A percentile compares a stretch with the other conserved stretches of the same genome.
Conservation (phyloP, 1,284 basidiomycete genomes). For the Peniophora sp. region DNA sequence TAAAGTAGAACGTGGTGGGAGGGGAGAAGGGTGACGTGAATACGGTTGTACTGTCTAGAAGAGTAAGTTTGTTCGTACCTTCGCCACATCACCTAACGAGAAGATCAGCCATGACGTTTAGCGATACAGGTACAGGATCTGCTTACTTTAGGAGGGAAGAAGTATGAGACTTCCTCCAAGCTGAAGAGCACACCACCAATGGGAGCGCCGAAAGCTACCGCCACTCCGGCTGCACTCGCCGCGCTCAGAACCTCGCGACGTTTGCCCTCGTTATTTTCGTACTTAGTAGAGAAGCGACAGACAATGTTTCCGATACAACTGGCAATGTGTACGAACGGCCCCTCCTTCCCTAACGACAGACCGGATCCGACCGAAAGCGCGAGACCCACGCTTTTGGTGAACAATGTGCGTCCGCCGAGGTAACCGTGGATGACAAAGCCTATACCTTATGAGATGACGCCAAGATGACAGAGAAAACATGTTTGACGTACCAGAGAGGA, state of each 20-base stretch:
- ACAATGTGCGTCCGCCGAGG: conserved; percentile 82
- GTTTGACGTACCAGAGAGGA: conserved; percentile 64
- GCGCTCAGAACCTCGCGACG: conserved; percentile 88
- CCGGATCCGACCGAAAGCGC: conserved; percentile 90
- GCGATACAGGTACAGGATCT: conserved; percentile 12
- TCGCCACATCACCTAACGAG: conserved; percentile 72
- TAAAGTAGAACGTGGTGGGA: background rate
- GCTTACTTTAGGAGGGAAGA: conserved; percentile 84
- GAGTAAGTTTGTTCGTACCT: conserved; percentile 42
- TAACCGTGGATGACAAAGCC: conserved; percentile 99
- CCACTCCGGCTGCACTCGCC: conserved; percentile 88
- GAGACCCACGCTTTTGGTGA: conserved; percentile 88
- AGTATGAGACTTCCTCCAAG: conserved; percentile 91
- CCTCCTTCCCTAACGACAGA: conserved; percentile 87
- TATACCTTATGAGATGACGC: conserved; percentile 16
- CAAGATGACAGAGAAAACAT: background rate
- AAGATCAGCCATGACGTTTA: conserved; percentile 2
- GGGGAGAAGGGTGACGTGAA: background rate
- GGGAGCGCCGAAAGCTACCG: conserved; percentile 87
- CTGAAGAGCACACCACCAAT: conserved; percentile 92
- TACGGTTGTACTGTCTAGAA: background rate
- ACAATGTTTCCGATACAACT: conserved; percentile 94
- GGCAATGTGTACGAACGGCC: conserved; percentile 95
- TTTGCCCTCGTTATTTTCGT: conserved; percentile 95
- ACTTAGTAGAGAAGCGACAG: conserved; percentile 81